Percentiles rank a stretch among this genome's conserved stretches.
phyloP scores from a whole-genome alignment of 192 early-diverging fungal genomes.

The Umbelopsis ramanniana region DNA sequence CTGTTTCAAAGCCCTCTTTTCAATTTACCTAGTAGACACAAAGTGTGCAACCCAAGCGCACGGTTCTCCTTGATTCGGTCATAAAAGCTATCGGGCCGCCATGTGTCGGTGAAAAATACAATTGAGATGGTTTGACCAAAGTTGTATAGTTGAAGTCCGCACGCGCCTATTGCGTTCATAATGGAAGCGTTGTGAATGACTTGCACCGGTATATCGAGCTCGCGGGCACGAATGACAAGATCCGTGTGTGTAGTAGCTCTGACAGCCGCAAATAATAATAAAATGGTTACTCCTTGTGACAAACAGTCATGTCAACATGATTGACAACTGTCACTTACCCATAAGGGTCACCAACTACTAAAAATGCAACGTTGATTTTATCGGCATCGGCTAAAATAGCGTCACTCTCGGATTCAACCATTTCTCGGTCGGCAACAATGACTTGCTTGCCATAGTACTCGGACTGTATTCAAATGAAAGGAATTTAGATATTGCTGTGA shows the following conservation, averaged over 20 bases:
- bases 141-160: constrained; percentile 96
- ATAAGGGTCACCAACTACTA: constrained; percentile 98
- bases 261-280: background rate
- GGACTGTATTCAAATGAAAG: constrained; percentile 55
- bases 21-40: constrained; percentile 77
- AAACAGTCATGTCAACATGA: background rate
- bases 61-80: constrained; percentile 90
- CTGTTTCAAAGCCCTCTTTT: background rate
- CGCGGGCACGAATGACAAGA: constrained; percentile 90
- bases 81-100: constrained; percentile 98
- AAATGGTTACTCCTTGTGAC: background rate
- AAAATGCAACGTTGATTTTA: constrained; percentile 87
- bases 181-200: constrained; percentile 99
- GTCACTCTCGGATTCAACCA: constrained; percentile 93
- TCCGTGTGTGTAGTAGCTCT: constrained; percentile 98
- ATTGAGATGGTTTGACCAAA: constrained; percentile 99
- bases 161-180: constrained; percentile 97
- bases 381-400: constrained; percentile 88
- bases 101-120: constrained; percentile 95
- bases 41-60: constrained; percentile 85
- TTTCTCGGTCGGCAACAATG: constrained; percentile 93
- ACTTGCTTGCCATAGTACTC: constrained; percentile 87
- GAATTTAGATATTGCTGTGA: background rate
- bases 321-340: constrained; percentile 51
- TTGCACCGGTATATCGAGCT: constrained; percentile 82